Percentiles rank a stretch among this genome's conserved stretches.
These are phyloP conservation scores for Fraxinus angustifolia DNA, from an alignment of 305 asterid genomes.

Conservation along the genomic window DNA sequence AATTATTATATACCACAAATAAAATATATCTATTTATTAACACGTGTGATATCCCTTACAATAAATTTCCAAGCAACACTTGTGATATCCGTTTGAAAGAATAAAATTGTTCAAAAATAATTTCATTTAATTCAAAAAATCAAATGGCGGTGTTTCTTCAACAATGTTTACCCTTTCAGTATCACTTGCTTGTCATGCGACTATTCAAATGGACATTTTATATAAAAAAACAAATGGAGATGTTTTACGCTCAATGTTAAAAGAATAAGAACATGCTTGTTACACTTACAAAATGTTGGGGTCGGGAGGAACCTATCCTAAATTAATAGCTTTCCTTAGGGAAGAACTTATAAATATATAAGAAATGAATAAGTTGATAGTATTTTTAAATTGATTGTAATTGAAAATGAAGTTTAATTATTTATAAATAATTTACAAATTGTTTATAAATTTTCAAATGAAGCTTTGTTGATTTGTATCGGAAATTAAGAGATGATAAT, in stretches of 20 bases:
- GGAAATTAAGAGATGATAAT: constrained; percentile 21
- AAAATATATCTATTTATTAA: background rate
- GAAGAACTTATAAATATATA: too few relatives aligned
- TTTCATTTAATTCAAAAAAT: background rate
- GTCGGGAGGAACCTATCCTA: background rate
- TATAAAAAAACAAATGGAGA: background rate
- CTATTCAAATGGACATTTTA: background rate
- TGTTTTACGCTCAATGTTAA: background rate
- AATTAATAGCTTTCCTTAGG: too few relatives aligned
- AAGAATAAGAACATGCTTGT: background rate
- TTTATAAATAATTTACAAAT: too few relatives aligned
- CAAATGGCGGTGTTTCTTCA: background rate
- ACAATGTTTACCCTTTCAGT: background rate
- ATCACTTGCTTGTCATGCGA: background rate
- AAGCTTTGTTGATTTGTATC: background rate
- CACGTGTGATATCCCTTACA: background rate
- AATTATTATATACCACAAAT: too few relatives aligned
- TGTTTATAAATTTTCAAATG: background rate
- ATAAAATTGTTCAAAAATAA: background rate
- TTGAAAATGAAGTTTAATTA: background rate
- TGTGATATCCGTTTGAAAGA: background rate
- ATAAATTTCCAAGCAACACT: background rate
- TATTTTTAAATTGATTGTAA: background rate
- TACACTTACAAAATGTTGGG: background rate
- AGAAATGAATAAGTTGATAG: background rate